These are phyloP conservation scores for Phytopythium sindhum DNA, from an alignment of 352 stramenopile genomes.

Conservation along the genomic window DNA sequence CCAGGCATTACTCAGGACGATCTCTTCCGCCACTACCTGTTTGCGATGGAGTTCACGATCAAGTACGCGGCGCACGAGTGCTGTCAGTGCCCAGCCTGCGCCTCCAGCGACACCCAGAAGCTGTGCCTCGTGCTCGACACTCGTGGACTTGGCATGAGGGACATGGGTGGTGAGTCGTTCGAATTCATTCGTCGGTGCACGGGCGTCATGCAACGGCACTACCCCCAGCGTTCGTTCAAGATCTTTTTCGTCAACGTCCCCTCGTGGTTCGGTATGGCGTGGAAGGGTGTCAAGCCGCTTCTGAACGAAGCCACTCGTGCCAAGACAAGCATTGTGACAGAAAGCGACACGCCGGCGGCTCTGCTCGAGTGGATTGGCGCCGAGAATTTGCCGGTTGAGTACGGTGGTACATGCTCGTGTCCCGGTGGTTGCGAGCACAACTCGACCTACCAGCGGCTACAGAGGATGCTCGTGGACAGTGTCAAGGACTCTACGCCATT, in stretches of 20 bases:
- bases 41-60: conserved; percentile 81
- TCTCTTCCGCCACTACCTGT: conserved; percentile 82
- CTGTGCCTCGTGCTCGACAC: conserved; percentile 76
- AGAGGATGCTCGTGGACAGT: conserved; percentile 49
- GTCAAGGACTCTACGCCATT: conserved; percentile 53
- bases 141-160: conserved; percentile 65
- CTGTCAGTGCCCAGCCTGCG: conserved; percentile 57
- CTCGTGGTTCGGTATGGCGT: conserved; percentile 89
- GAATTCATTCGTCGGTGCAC: conserved; percentile 84
- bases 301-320: conserved; percentile 83
- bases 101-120: conserved; percentile 65
- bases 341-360: conserved; percentile 46
- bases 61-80: conserved; percentile 63
- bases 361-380: conserved; percentile 64
- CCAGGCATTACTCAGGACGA: conserved; percentile 57
- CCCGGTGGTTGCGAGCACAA: conserved; percentile 58
- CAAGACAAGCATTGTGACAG: conserved; percentile 86
- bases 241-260: conserved; percentile 92
- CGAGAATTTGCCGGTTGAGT: conserved; percentile 63
- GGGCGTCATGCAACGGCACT: conserved; percentile 85
- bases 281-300: conserved; percentile 87
- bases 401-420: conserved; percentile 65
- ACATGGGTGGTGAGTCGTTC: conserved; percentile 70
- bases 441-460: conserved; percentile 61
- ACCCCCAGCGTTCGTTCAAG: conserved; percentile 86